Evolutionary conservation across 1,284 basidiomycete genomes (phyloP), one percentile per base, ranked within the genome.

Genomic region (Peniophora sp.): DNA sequence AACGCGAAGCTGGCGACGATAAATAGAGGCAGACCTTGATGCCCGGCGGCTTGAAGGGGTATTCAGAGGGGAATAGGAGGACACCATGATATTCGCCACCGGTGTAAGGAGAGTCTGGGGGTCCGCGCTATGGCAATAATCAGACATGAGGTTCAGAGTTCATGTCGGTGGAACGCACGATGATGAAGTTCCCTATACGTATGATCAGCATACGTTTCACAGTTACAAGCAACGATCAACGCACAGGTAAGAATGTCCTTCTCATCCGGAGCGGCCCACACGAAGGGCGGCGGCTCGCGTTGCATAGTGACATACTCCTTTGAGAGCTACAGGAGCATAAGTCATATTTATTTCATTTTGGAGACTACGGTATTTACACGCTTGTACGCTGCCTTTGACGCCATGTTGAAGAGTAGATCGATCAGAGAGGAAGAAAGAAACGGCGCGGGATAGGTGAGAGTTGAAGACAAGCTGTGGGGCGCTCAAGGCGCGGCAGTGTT

Each of bases 271-370:
- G 81, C 79, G 41, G 93, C 93, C 85, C 90, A 95, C 45, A 96
- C 86, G 68, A 93, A 96, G 53, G 93, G 93, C 2, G 94, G 94
- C 23, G 94, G 91, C 55, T 92, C 88, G 64, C 75, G 89, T 71
- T 95, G 92, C 93, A 97, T 97, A 48, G 80, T 73, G 62, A 92
- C 80, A 68, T 88, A 95, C 76, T 97, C 94, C 71, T 96, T 93
- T 43, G 76, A 73, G 57, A 93, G 81, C 88, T 92, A 56, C 49
- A 52, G 24, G 49, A 36, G 32, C n/a, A 58, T 51, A n/a, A 12
- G 51, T 42, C 24, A 52, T 37, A 44, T 49, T 52, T 57, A 47
- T 48, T 52, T 42, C 36, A 3, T 27, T 27, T 46, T 22, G 47
- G 50, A 52, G 55, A 54, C 53, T 50, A 24, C 24, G 43, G 37